Percentiles rank a stretch among this genome's conserved stretches.
Evolutionary conservation across 768 basidiomycete genomes (phyloP).

Genomic region (Russula sp.): DNA sequence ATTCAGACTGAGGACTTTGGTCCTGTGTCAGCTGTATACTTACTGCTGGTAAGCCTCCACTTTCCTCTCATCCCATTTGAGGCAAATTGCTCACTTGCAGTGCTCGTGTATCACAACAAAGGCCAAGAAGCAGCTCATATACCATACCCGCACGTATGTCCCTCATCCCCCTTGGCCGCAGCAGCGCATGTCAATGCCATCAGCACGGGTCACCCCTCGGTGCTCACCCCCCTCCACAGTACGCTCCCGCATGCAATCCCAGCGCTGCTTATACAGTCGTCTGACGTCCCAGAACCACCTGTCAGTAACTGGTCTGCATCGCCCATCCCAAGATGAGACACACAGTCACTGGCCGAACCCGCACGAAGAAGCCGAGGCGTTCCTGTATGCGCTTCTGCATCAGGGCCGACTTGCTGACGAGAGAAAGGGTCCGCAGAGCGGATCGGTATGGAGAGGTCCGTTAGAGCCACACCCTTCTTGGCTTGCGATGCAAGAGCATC

Average conservation of each 20-base stretch:
- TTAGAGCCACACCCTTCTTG: too few relatives aligned
- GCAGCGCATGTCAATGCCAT: slow-evolving; percentile 20
- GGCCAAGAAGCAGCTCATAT: slow-evolving; percentile 86
- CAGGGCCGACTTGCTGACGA: slow-evolving; percentile 57
- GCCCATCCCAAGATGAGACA: slow-evolving; percentile 7
- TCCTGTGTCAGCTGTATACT: slow-evolving; percentile 71
- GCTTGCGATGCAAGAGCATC: too few relatives aligned
- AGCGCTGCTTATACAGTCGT: slow-evolving; percentile 74
- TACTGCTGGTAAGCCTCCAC: slow-evolving; percentile 67
- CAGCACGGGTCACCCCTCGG: slow-evolving; percentile 32
- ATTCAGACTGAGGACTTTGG: slow-evolving; percentile 67
- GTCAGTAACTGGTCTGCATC: slow-evolving; percentile 76
- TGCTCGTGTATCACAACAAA: slow-evolving; percentile 88
- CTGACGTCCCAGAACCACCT: slow-evolving; percentile 49
- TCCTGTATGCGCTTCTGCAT: slow-evolving; percentile 62
- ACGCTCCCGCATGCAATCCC: slow-evolving; percentile 75
- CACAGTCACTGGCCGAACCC: slow-evolving; percentile 49
- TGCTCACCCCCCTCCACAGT: slow-evolving; percentile 57
- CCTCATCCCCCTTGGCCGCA: slow-evolving; percentile 36
- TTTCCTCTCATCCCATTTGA: not conserved
- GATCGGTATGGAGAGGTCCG: too few relatives aligned
- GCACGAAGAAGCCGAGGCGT: slow-evolving; percentile 73
- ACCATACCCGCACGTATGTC: slow-evolving; percentile 69
- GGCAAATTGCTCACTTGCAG: slow-evolving; percentile 34
- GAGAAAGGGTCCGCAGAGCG: too few relatives aligned